Evolutionary conservation across 2,329 filamentous ascomycete genomes (phyloP).

Genomic region (Cladophialophora chaetospira): DNA sequence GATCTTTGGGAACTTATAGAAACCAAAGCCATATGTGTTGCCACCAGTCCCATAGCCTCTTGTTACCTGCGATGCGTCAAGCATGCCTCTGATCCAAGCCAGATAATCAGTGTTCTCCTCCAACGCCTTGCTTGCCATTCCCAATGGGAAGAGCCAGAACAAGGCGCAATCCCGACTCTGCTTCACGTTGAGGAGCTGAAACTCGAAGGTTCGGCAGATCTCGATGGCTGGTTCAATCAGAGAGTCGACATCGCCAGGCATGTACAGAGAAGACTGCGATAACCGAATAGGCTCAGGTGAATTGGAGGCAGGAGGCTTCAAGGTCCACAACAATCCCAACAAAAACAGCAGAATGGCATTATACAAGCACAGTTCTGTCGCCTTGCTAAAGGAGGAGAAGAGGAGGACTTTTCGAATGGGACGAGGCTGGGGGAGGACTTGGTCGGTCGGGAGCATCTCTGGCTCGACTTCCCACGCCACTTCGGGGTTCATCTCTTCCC

Average conservation of each 20-base stretch:
- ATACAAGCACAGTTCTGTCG: constrained; percentile 25
- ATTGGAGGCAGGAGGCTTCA: constrained; percentile 8
- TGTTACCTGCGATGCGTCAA: constrained; percentile 20
- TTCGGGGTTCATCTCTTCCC: constrained; percentile 23
- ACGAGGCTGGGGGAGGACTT: constrained; percentile 81
- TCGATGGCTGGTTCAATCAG: constrained; percentile 21
- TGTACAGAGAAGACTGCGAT: constrained; percentile 10
- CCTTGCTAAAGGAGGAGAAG: constrained; percentile 38
- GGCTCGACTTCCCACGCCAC: constrained; percentile 22
- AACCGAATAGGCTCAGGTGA: constrained; percentile 3
- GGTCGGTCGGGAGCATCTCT: constrained; percentile 42
- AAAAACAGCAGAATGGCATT: constrained; percentile 25
- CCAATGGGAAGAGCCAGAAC: constrained; percentile 26
- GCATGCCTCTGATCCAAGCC: constrained; percentile 23
- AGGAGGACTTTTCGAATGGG: constrained; percentile 68
- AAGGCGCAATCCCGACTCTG: constrained; percentile 16
- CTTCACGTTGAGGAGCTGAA: constrained; percentile 16
- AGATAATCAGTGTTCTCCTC: constrained; percentile 20
- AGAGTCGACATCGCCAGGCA: constrained; percentile 19
- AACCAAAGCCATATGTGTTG: constrained; percentile 21
- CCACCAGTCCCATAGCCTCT: constrained; percentile 18
- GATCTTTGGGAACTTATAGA: constrained; percentile 21
- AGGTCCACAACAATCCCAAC: constrained; percentile 22
- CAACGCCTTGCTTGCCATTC: constrained; percentile 19
- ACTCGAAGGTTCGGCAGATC: constrained; percentile 27